phyloP scores from a whole-genome alignment of 164 flowering plant genomes.

The Liquidambar formosana region DNA sequence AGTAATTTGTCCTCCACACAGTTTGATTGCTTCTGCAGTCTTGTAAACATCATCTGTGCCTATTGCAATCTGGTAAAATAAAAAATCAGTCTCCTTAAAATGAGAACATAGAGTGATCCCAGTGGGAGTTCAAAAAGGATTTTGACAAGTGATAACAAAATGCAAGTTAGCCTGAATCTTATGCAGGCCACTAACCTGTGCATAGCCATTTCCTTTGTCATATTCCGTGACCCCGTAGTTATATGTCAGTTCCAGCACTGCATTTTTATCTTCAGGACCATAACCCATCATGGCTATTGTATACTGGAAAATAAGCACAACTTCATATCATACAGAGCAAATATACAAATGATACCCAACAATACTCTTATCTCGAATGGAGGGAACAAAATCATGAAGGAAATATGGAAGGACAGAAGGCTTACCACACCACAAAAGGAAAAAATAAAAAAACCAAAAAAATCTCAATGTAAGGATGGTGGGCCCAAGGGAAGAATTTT shows the following conservation, averaged over 20 bases:
- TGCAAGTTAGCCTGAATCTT: background rate
- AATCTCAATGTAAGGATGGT: background rate
- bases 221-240: constrained; percentile 49
- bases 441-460: background rate
- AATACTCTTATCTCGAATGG: background rate
- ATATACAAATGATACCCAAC: constrained; percentile 1
- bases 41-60: constrained; percentile 51
- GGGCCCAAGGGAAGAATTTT: background rate
- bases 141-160: background rate
- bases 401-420: background rate
- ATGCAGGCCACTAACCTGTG: constrained; percentile 30
- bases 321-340: background rate
- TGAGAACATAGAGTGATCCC: background rate
- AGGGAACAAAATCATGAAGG: background rate
- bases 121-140: background rate
- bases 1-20: constrained; percentile 33
- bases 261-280: constrained; percentile 47
- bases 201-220: constrained; percentile 51
- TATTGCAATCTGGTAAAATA: constrained; percentile 37
- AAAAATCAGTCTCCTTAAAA: constrained; percentile 3
- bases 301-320: constrained; percentile 23
- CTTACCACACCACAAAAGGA: background rate
- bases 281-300: constrained; percentile 47
- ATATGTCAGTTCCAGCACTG: constrained; percentile 45
- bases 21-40: constrained; percentile 40